Evolutionary conservation across 2,329 filamentous ascomycete genomes (phyloP).

Genomic region (Phyllosticta capitalensis): DNA sequence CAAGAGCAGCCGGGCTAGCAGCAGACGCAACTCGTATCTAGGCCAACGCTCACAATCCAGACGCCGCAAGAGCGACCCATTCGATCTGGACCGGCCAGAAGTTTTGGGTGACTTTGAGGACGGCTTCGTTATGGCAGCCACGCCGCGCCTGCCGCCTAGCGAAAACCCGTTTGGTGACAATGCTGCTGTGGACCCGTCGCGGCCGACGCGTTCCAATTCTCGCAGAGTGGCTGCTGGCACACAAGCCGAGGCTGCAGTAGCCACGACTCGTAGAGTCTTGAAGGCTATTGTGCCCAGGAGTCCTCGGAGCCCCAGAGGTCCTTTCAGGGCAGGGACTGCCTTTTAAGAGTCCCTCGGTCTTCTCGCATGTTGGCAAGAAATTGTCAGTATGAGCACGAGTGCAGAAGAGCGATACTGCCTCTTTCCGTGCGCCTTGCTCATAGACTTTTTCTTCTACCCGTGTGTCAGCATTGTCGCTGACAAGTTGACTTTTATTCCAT

Average conservation of each 20-base stretch:
- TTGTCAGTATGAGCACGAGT: background rate
- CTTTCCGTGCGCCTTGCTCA: too few relatives aligned
- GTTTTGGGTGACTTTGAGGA: conserved; percentile 20
- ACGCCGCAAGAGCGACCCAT: conserved; percentile 31
- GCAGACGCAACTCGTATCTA: background rate
- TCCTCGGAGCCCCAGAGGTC: background rate
- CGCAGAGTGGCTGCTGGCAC: background rate
- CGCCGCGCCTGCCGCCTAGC: background rate
- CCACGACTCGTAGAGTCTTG: background rate
- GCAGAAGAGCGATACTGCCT: background rate
- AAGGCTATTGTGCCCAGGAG: background rate
- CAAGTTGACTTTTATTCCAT: background rate
- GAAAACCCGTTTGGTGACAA: background rate
- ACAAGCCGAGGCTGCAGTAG: background rate
- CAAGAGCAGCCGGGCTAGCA: background rate
- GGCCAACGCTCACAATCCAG: conserved; percentile 5
- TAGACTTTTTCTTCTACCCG: too few relatives aligned
- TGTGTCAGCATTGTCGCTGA: too few relatives aligned
- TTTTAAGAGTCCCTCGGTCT: background rate
- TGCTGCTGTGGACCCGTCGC: background rate
- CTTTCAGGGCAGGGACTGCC: background rate
- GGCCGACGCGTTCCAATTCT: background rate
- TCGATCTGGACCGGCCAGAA: conserved; percentile 32
- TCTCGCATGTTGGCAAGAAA: background rate
- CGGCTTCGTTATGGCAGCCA: background rate